Evolutionary conservation across 768 basidiomycete genomes (phyloP), one percentile per base, ranked within the genome.

Genomic region (Krasilnikovozyma curviuscula): DNA sequence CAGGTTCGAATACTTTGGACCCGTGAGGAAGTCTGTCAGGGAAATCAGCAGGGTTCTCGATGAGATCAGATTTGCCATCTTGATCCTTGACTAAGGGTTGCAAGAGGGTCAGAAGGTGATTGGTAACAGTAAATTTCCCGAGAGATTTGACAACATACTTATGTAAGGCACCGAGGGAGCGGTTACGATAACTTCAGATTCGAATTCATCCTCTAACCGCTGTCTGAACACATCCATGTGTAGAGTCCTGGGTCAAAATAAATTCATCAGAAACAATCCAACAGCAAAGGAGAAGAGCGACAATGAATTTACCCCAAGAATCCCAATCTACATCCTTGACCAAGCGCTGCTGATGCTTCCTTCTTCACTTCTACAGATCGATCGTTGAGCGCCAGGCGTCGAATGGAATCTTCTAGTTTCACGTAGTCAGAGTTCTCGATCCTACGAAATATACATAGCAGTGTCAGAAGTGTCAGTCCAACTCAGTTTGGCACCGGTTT

Each of bases 41-140:
- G 60, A 98, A 98, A 54, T 93, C 83, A 1, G 82, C 83, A 16
- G 93, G 91, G 63, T 93, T 95, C 63, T 86, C 86, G 59, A 98
- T 71, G 38, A 59, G 61, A 14, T 72, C 65, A 53, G 75, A 73
- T 14, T 65, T 70, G 42, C 78, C 70, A 51, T 78, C n/a, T n/a
- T n/a, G n/a, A n/a, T n/a, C n/a, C n/a, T n/a, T n/a, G n/a, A n/a
- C n/a, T n/a, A n/a, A n/a, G n/a, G n/a, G n/a, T n/a, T n/a, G n/a
- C n/a, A n/a, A n/a, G n/a, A n/a, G n/a, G n/a, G n/a, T n/a, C n/a
- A n/a, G n/a, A n/a, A n/a, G n/a, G n/a, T n/a, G n/a, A n/a, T n/a
- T n/a, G n/a, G n/a, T n/a, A n/a, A n/a, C n/a, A n/a, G n/a, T n/a
- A n/a, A n/a, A n/a, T n/a, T n/a, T n/a, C n/a, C n/a, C n/a, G n/a